phyloP scores from a whole-genome alignment of 257 asterid genomes.

The Solanum piurae region DNA sequence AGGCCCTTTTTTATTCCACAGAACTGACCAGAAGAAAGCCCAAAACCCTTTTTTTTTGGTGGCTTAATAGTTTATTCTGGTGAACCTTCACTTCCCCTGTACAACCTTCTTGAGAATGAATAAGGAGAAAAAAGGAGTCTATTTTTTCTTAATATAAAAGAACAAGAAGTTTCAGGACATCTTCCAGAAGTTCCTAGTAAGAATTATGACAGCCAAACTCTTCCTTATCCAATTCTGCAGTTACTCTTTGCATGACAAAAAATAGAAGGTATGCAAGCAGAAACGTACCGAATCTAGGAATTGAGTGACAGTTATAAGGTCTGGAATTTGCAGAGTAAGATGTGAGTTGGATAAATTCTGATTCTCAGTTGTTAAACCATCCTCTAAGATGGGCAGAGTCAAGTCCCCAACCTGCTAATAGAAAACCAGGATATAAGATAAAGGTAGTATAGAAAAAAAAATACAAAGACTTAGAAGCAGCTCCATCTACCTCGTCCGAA shows the following conservation, averaged over 20 bases:
- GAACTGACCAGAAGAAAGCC: background rate
- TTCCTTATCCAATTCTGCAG: background rate
- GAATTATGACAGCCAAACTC: background rate
- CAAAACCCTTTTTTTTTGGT: background rate
- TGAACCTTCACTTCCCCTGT: background rate
- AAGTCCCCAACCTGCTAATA: conserved; percentile 31
- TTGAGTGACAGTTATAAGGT: conserved; percentile 53
- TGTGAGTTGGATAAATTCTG: conserved; percentile 41
- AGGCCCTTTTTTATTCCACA: background rate
- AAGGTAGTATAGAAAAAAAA: background rate
- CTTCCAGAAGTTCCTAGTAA: background rate
- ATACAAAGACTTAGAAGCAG: conserved; percentile 1
- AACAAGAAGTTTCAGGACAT: background rate
- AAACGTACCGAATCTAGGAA: conserved; percentile 59
- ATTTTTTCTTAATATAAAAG: background rate
- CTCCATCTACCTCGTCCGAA: conserved; percentile 32
- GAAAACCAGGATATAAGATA: conserved; percentile 5
- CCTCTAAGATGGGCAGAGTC: conserved; percentile 23
- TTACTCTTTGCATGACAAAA: background rate
- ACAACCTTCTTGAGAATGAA: background rate
- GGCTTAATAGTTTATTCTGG: background rate
- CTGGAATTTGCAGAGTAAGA: conserved; percentile 35
- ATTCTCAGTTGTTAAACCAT: conserved; percentile 46
- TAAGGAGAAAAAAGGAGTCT: background rate
- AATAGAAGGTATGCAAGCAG: background rate